These are phyloP conservation scores for Conoideocrella luteorostrata DNA, from an alignment of 2,329 filamentous ascomycete genomes.

Conservation along the genomic window DNA sequence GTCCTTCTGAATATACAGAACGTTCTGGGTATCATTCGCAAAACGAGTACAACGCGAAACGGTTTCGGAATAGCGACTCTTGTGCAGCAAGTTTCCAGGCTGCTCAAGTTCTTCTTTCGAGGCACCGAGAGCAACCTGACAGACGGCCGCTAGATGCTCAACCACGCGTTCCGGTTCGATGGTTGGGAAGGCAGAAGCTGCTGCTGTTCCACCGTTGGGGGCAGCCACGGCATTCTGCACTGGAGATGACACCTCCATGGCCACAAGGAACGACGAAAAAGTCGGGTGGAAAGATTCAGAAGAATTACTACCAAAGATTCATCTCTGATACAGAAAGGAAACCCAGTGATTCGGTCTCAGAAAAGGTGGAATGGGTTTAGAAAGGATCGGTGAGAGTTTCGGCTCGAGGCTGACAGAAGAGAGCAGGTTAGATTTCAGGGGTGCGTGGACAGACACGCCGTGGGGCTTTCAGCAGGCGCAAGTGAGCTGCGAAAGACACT, in stretches of 20 bases:
- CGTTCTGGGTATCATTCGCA: constrained; percentile 78
- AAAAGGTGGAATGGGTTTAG: background rate
- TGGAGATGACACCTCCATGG: constrained; percentile 49
- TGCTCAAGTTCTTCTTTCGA: constrained; percentile 72
- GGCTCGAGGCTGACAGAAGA: background rate
- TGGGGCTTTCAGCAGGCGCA: background rate
- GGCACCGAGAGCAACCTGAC: constrained; percentile 69
- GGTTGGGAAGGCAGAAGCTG: constrained; percentile 40
- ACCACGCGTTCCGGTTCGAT: constrained; percentile 65
- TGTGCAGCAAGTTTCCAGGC: constrained; percentile 75
- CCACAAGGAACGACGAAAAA: constrained; percentile 14
- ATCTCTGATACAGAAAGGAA: constrained; percentile 1
- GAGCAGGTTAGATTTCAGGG: background rate
- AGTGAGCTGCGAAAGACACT: background rate
- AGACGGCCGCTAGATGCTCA: constrained; percentile 64
- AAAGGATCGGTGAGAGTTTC: background rate
- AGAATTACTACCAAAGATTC: background rate
- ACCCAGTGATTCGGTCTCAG: background rate
- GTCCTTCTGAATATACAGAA: constrained; percentile 88
- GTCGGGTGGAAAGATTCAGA: background rate
- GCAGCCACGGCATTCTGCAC: constrained; percentile 38
- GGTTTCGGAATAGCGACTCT: constrained; percentile 67
- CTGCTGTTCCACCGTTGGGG: constrained; percentile 27
- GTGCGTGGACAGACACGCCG: background rate
- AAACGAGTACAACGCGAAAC: constrained; percentile 83